Conservation (phyloP, 345 rosid species). For the Schrenkiella parvula region DNA sequence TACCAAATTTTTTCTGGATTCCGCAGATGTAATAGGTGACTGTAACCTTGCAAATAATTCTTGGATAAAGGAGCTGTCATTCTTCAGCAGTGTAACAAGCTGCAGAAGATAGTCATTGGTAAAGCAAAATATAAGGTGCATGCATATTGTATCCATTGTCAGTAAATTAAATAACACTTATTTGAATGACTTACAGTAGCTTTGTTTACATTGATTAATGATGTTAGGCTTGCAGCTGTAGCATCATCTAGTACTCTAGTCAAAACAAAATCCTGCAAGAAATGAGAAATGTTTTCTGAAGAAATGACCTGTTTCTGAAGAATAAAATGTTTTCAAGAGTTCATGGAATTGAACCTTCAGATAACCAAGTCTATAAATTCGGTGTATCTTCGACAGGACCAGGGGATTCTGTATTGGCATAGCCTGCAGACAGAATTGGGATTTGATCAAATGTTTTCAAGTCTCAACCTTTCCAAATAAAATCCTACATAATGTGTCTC, state of each 20-base stretch:
- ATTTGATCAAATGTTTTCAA: conserved; percentile 2
- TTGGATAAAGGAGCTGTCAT: conserved; percentile 77
- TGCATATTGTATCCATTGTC: conserved; percentile 1
- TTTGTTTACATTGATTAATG: conserved; percentile 67
- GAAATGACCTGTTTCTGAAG: background rate
- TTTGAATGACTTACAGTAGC: conserved; percentile 58
- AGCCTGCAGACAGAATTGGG: conserved; percentile 45
- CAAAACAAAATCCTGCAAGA: conserved; percentile 80
- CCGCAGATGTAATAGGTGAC: conserved; percentile 54
- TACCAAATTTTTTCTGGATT: conserved; percentile 85
- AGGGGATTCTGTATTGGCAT: conserved; percentile 65
- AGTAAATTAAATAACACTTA: no score
- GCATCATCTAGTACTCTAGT: conserved; percentile 73
- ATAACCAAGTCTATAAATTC: conserved; percentile 79
- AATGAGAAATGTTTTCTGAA: background rate
- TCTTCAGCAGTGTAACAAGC: conserved; percentile 78
- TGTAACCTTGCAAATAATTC: conserved; percentile 74
- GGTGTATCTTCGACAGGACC: conserved; percentile 85
- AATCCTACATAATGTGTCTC: background rate
- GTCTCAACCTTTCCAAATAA: background rate
- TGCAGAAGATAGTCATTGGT: conserved; percentile 32
- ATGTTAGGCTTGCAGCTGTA: conserved; percentile 57
- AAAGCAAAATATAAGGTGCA: background rate
- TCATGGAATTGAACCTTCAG: conserved; percentile 56
- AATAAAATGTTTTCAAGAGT: conserved; percentile 10